Conservation (phyloP, 2,329 filamentous ascomycete species). For the Paecilomyces variotii region DNA sequence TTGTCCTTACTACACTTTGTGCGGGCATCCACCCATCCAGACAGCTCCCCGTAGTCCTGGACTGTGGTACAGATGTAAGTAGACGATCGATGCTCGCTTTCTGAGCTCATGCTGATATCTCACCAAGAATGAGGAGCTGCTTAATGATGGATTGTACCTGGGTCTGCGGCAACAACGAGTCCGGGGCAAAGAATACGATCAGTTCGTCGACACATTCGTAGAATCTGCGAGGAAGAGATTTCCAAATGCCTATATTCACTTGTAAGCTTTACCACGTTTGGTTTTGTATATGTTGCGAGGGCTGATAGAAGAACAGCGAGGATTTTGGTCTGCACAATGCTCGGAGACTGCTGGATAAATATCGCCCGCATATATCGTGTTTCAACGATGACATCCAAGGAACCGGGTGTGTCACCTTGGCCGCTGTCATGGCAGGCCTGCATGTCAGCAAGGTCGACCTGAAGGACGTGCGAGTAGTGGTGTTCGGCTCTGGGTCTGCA, state of each 20-base stretch:
- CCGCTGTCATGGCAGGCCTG: constrained; percentile 69
- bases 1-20: constrained; percentile 74
- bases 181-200: constrained; percentile 64
- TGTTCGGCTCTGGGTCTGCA: constrained; percentile 76
- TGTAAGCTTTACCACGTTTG: constrained; percentile 31
- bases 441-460: constrained; percentile 61
- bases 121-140: constrained; percentile 56
- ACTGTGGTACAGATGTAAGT: constrained; percentile 68
- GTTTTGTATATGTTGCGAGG: background rate
- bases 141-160: constrained; percentile 71
- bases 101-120: background rate
- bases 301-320: constrained; percentile 39
- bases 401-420: constrained; percentile 78
- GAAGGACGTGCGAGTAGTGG: constrained; percentile 59
- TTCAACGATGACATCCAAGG: constrained; percentile 92
- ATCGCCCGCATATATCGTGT: constrained; percentile 65
- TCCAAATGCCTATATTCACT: constrained; percentile 77
- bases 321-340: constrained; percentile 78
- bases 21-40: constrained; percentile 77
- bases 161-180: constrained; percentile 61
- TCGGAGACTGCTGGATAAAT: constrained; percentile 66
- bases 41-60: constrained; percentile 71
- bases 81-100: background rate
- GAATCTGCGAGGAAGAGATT: constrained; percentile 59
- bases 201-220: constrained; percentile 70